Evolutionary conservation across 2,329 filamentous ascomycete genomes (phyloP).

Genomic region (Daldinia eschscholtzii): DNA sequence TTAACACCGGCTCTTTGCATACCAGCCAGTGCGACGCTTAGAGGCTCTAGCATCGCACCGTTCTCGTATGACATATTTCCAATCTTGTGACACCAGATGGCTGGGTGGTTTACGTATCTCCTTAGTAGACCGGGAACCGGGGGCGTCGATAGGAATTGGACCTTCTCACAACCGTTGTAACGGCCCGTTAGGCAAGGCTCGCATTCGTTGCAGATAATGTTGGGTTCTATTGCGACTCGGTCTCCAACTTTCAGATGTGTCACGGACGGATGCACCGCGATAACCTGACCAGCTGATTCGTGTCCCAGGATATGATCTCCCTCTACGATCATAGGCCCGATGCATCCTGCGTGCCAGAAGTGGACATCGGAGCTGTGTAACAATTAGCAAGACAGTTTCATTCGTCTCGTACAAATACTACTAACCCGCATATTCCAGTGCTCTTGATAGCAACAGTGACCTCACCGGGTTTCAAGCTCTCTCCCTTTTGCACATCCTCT

Average conservation of each 20-base stretch:
- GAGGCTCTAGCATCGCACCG: slow-evolving; percentile 89
- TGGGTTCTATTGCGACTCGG: slow-evolving; percentile 93
- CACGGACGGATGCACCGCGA: slow-evolving; percentile 86
- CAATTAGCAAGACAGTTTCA: slow-evolving; percentile 34
- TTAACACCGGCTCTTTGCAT: slow-evolving; percentile 84
- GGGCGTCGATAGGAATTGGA: slow-evolving; percentile 90
- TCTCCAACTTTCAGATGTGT: slow-evolving; percentile 84
- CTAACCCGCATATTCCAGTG: slow-evolving; percentile 94
- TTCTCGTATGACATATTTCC: slow-evolving; percentile 92
- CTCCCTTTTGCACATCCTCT: slow-evolving; percentile 77
- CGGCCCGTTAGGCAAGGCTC: slow-evolving; percentile 91
- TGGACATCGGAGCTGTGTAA: slow-evolving; percentile 84
- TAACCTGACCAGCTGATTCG: slow-evolving; percentile 87
- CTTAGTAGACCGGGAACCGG: slow-evolving; percentile 88
- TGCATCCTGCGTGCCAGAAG: slow-evolving; percentile 96
- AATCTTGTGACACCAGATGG: slow-evolving; percentile 96
- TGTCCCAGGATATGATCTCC: slow-evolving; percentile 93
- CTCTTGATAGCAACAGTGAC: slow-evolving; percentile 91
- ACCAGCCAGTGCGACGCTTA: slow-evolving; percentile 89
- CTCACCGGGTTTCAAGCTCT: slow-evolving; percentile 81
- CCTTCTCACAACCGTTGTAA: slow-evolving; percentile 93
- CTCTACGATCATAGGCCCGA: slow-evolving; percentile 94
- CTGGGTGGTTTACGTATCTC: slow-evolving; percentile 94
- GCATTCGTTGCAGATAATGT: slow-evolving; percentile 91
- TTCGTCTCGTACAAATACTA: slow-evolving; percentile 27